phyloP scores from a whole-genome alignment of 2,329 filamentous ascomycete species.

The Bipolaris bicolor region DNA sequence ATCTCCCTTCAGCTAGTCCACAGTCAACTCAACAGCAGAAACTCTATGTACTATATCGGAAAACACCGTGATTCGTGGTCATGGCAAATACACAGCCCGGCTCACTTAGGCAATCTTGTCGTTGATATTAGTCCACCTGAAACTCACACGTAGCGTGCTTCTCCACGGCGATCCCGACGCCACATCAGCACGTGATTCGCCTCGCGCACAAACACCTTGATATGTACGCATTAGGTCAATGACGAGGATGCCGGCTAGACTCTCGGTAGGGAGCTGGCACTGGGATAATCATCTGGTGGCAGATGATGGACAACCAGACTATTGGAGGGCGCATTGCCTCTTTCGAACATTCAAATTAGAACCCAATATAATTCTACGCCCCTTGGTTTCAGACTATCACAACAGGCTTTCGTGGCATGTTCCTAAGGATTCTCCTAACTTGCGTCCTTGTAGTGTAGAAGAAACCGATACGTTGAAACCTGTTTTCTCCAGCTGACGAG shows the following conservation, averaged over 20 bases:
- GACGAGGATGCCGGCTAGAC: not conserved
- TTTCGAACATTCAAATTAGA: not conserved
- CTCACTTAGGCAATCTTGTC: not conserved
- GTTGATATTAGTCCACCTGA: not conserved
- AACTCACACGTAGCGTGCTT: not conserved
- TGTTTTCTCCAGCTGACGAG: not conserved
- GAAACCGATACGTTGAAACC: not conserved
- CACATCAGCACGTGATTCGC: constrained; percentile 8
- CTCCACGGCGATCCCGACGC: constrained; percentile 12
- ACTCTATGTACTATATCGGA: not conserved
- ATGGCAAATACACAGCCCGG: not conserved
- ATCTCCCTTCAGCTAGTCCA: constrained; percentile 4
- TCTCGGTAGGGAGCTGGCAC: not conserved
- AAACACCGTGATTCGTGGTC: not conserved
- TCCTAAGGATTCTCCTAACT: constrained; percentile 5
- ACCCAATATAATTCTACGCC: not conserved
- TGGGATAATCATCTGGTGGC: not conserved
- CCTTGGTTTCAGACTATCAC: not conserved
- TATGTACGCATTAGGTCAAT: not conserved
- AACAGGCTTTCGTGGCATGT: constrained; percentile 4
- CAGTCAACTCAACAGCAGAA: not conserved
- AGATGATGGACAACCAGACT: not conserved
- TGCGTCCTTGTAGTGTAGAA: not conserved
- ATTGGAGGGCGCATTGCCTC: not conserved
- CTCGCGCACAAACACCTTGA: not conserved